phyloP scores from a whole-genome alignment of 1,139 yeast species.

The Blastobotrys persicus region DNA sequence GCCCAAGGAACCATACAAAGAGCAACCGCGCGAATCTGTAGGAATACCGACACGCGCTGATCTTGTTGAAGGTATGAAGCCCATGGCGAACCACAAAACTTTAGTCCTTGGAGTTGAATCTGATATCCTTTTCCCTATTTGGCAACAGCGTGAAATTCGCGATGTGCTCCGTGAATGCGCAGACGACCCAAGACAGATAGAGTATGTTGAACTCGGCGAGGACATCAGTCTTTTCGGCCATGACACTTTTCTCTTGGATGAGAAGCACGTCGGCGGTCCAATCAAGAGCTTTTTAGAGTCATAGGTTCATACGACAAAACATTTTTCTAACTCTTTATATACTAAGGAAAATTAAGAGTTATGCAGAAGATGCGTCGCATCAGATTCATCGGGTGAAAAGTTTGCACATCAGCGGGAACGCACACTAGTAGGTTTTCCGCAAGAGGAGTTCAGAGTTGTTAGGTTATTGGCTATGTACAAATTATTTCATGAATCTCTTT shows the following conservation, averaged over 20 bases:
- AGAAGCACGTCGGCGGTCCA: constrained; percentile 77
- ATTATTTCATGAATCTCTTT: constrained; percentile 19
- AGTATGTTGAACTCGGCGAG: constrained; percentile 70
- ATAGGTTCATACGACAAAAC: not conserved
- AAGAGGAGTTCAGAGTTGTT: too few relatives aligned
- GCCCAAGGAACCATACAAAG: constrained; percentile 29
- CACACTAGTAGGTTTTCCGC: too few relatives aligned
- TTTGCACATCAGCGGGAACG: too few relatives aligned
- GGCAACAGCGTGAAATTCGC: constrained; percentile 88
- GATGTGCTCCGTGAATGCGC: constrained; percentile 52
- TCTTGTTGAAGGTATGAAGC: constrained; percentile 60
- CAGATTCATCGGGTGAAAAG: too few relatives aligned
- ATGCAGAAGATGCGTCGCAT: too few relatives aligned
- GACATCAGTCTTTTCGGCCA: constrained; percentile 83
- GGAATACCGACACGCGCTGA: constrained; percentile 41
- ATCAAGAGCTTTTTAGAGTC: constrained; percentile 57
- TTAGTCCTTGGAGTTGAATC: constrained; percentile 88
- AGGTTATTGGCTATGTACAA: not conserved
- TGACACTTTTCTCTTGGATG: constrained; percentile 79
- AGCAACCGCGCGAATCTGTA: constrained; percentile 24
- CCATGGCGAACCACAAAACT: constrained; percentile 61
- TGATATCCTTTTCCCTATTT: constrained; percentile 85
- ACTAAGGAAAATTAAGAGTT: constrained; percentile 4
- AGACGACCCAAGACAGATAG: constrained; percentile 35
- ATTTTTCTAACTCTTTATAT: constrained; percentile 1